Evolutionary conservation across 805 yeast species (phyloP), one percentile per base, ranked within the genome.

Genomic region (Citeromyces matritensis): DNA sequence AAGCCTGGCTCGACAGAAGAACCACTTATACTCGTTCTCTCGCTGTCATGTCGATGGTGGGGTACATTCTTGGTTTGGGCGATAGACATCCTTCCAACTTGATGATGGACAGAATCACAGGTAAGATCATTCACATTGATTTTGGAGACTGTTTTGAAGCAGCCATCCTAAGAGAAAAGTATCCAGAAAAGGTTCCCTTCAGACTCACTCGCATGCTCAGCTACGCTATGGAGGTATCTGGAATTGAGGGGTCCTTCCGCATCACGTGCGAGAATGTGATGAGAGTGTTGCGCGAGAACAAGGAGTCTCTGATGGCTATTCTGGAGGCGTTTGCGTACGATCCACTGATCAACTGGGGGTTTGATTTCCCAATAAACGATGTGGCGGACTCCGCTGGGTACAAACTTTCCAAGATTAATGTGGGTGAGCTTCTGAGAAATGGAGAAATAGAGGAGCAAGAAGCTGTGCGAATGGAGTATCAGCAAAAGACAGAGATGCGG

Each of bases 131-230:
- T 25, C 99, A 91, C 49, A 88, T 91, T 55, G 99, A 91, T 63
- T 91, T 88, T 55, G 99, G 98, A 41, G 99, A 91, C 51, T 91
- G 99, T 67, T 91, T 91, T 47, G 99, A 91, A 51, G 95, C 97
- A 2, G 98, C 99, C 0, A 85, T 88, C 31, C 57, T 91, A 37
- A 71, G 99, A 42, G 98, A 93, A 43, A 91, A 91, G 49, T 93
- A 81, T 52, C 99, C 99, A 0, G 99, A 91, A 47, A 88, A 86
- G 51, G 98, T 91, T 15, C 99, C 99, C 6, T 91, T 91, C 60
- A 68, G 99, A 51, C 65, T 91, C 36, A 91, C 99, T 0, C 65
- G 98, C 53, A 91, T 91, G 99, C 63, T 93, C 40, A 85, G 93
- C 14, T 85, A 85, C 51, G 99, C 97, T 0, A 88, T 91, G 96